A percentile compares a stretch with the other conserved stretches of the same genome.
phyloP scores from a whole-genome alignment of 1,139 yeast genomes.

The Magnusiomyces tetraspermus region DNA sequence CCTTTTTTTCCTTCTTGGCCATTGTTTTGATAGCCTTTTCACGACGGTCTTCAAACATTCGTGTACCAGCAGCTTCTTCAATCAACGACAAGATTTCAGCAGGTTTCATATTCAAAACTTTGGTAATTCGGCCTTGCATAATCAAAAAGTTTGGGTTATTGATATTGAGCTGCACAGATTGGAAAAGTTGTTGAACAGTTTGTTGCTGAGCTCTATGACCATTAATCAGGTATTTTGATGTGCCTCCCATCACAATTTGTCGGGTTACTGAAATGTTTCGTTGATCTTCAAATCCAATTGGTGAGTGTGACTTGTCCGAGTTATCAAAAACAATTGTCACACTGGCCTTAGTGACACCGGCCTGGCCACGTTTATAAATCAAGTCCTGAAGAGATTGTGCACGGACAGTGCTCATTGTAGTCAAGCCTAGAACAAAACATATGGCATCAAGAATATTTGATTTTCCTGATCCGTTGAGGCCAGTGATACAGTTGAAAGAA shows the following conservation, averaged over 20 bases:
- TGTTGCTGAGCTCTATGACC: slow-evolving; percentile 97
- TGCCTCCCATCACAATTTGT: slow-evolving; percentile 84
- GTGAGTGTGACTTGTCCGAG: slow-evolving; percentile 61
- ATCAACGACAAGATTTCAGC: slow-evolving; percentile 78
- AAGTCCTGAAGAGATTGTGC: slow-evolving; percentile 90
- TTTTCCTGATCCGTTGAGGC: slow-evolving; percentile 94
- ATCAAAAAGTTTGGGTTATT: slow-evolving; percentile 94
- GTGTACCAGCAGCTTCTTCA: slow-evolving; percentile 97
- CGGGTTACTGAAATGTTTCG: slow-evolving; percentile 84
- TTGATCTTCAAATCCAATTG: slow-evolving; percentile 78
- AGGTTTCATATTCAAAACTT: slow-evolving; percentile 94
- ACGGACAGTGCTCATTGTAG: slow-evolving; percentile 87
- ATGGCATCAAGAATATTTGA: slow-evolving; percentile 93
- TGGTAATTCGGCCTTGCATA: slow-evolving; percentile 98
- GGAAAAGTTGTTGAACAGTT: slow-evolving; percentile 81
- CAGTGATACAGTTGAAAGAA: slow-evolving; percentile 95
- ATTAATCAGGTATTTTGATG: slow-evolving; percentile 83
- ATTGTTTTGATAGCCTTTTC: slow-evolving; percentile 88
- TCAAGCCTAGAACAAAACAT: slow-evolving; percentile 95
- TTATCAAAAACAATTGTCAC: slow-evolving; percentile 95
- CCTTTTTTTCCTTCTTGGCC: slow-evolving; percentile 79
- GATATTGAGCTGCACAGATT: slow-evolving; percentile 88
- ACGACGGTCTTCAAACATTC: slow-evolving; percentile 88
- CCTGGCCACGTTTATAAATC: slow-evolving; percentile 94
- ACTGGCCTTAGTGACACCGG: slow-evolving; percentile 94